phyloP scores from a whole-genome alignment of 768 basidiomycete species.

The Trametes elegans region DNA sequence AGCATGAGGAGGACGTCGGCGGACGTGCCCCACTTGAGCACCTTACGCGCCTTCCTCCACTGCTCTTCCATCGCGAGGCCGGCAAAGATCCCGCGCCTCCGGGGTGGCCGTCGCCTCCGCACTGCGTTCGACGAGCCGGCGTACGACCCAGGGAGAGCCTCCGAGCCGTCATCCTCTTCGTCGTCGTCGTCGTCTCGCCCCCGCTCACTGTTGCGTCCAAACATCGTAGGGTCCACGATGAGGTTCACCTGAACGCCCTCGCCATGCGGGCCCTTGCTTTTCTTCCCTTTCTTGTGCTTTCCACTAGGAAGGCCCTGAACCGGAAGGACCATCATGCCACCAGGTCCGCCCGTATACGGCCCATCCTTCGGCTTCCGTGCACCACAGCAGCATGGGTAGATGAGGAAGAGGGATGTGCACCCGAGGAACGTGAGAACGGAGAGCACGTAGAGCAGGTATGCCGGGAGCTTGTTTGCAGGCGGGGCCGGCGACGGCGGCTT shows the following conservation, averaged over 20 bases:
- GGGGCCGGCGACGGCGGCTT: slow-evolving; percentile 52
- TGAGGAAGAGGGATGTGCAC: slow-evolving; percentile 52
- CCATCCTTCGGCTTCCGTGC: slow-evolving; percentile 25
- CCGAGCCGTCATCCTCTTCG: slow-evolving; percentile 35
- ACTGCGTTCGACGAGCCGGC: slow-evolving; percentile 11
- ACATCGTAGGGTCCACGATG: slow-evolving; percentile 65
- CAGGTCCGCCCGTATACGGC: slow-evolving; percentile 23
- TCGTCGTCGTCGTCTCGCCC: slow-evolving; percentile 40
- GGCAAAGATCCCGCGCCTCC: slow-evolving; percentile 50
- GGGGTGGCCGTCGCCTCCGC: slow-evolving; percentile 36
- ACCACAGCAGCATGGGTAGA: slow-evolving; percentile 57
- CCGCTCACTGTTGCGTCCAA: slow-evolving; percentile 31
- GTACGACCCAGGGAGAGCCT: slow-evolving; percentile 31
- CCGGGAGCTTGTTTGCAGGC: slow-evolving; percentile 52
- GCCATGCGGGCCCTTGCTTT: slow-evolving; percentile 29
- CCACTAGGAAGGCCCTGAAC: slow-evolving; percentile 50
- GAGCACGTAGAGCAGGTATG: slow-evolving; percentile 56
- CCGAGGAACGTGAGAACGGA: slow-evolving; percentile 52
- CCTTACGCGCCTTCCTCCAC: slow-evolving; percentile 56
- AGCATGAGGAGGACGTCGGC: slow-evolving; percentile 48
- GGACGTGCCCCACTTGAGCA: slow-evolving; percentile 49
- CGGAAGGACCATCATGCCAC: slow-evolving; percentile 62
- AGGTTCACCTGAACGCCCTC: slow-evolving; percentile 68
- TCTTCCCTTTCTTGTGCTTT: slow-evolving; percentile 42
- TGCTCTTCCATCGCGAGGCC: slow-evolving; percentile 63